Base-by-base conservation (phyloP, 306 rosid genomes). In the Prosopis cineraria region DNA sequence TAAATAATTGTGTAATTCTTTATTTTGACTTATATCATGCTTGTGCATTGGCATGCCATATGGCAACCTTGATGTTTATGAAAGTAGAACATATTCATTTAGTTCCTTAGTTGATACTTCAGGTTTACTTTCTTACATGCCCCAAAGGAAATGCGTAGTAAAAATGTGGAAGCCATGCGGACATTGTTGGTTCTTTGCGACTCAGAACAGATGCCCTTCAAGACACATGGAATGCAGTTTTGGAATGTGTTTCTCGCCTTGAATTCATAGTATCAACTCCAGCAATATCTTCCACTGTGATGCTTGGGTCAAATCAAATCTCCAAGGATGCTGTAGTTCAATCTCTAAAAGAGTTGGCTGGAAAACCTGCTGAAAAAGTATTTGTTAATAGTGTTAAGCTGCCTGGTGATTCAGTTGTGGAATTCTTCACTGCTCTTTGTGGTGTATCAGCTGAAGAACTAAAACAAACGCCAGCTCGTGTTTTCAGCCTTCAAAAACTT, bases 61-160 rank as follows among this genome's bases (percentile, higher is more conserved):
- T 81, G 43, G 25, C 71, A 64, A 69, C 43, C 70, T 47, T 66
- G 60, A 73, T 77, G 34, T 78, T 75, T 76, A 78, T 50, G 48
- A 63, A 43, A 62, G 43, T 79, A 70, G 41, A 80, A 76, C n/a
- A 62, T 67, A 52, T 34, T 75, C 74, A 76, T 81, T 78, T 52
- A 74, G 47, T 40, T 75, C 85, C 82, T 81, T 83, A 60, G 27
- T 82, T 77, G 86, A 82, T 70, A 53, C 79, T 77, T 70, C 93
- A 96, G 99, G 87, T 93, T 96, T 80, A 96, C 96, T 78, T 96
- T 93, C 91, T 90, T 96, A 88, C 99, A 96, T 85, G 93, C 99
- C 29, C 99, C 99, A 41, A 96, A 91, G 90, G 99, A 96, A 80
- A 96, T 96, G 99, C 98, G 96, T 52, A 88, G 99, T 84, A 96